phyloP scores from a whole-genome alignment of 768 basidiomycete genomes.

The Tulasnella sp. region DNA sequence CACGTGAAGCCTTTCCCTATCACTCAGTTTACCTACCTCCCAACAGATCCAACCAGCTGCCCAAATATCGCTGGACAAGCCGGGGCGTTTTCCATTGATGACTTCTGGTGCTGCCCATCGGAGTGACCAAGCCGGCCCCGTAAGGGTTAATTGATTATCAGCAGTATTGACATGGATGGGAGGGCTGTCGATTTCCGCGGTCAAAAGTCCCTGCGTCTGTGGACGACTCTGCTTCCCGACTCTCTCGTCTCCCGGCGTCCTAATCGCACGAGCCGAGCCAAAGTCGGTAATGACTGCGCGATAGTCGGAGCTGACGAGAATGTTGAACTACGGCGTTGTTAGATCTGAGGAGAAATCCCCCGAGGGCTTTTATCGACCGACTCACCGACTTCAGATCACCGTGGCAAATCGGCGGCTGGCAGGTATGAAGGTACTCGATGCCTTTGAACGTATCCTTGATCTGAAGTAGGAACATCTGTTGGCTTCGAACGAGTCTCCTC shows the following conservation, averaged over 20 bases:
- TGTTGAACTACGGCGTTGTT: neutral
- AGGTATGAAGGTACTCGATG: constrained; percentile 5
- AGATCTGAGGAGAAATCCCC: neutral
- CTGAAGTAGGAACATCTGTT: neutral
- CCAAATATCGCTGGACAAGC: too few species aligned
- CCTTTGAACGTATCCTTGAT: neutral
- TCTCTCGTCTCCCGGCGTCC: neutral
- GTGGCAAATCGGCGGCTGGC: constrained; percentile 5
- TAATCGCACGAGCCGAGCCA: neutral
- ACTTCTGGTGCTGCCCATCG: too few species aligned
- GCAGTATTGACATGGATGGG: neutral
- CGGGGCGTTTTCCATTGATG: too few species aligned
- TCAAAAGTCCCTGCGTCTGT: neutral
- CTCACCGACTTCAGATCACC: constrained; percentile 24
- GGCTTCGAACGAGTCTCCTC: neutral
- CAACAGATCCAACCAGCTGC: too few species aligned
- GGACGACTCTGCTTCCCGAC: neutral
- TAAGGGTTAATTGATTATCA: neutral
- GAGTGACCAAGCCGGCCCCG: too few species aligned
- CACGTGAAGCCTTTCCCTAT: too few species aligned
- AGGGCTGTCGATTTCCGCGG: neutral
- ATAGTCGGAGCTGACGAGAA: neutral
- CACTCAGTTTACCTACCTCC: too few species aligned
- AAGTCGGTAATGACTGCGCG: neutral
- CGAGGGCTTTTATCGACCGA: neutral